These are phyloP conservation scores for Pyrenula aspistea DNA, from an alignment of 495 filamentous ascomycete species.

Conservation along the genomic window DNA sequence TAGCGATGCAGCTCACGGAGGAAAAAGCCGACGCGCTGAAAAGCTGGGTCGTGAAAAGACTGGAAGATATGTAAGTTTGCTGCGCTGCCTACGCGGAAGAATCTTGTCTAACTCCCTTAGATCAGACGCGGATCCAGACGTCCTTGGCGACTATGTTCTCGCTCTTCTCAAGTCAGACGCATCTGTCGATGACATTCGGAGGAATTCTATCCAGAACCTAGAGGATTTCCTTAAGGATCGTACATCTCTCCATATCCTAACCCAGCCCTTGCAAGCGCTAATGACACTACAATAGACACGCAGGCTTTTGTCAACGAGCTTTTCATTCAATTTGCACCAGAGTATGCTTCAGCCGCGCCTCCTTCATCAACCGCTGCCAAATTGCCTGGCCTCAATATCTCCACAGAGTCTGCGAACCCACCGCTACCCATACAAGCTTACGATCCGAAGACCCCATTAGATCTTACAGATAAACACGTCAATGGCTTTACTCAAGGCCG, in stretches of 20 bases:
- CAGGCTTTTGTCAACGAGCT: conserved; percentile 72
- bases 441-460: neutral
- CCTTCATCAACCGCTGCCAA: conserved; percentile 34
- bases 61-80: conserved; percentile 74
- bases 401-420: conserved; percentile 1
- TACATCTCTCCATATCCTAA: conserved; percentile 33
- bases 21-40: conserved; percentile 64
- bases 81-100: neutral
- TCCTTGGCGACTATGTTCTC: conserved; percentile 90
- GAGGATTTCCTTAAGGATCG: conserved; percentile 81
- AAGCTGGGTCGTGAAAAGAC: conserved; percentile 77
- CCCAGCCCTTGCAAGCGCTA: conserved; percentile 5
- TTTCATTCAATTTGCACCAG: conserved; percentile 54
- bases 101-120: conserved; percentile 25
- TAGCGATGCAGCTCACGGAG: conserved; percentile 65
- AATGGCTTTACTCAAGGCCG: conserved; percentile 17
- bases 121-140: conserved; percentile 88
- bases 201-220: conserved; percentile 64
- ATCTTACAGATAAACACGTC: neutral
- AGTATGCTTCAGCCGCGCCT: conserved; percentile 39
- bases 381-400: conserved; percentile 11
- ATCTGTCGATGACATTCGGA: conserved; percentile 56
- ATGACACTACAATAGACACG: conserved; percentile 40
- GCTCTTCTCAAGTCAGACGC: conserved; percentile 80
- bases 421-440: conserved; percentile 1